phyloP scores from a whole-genome alignment of 805 yeast species.

The Soucietia sequanensis region DNA sequence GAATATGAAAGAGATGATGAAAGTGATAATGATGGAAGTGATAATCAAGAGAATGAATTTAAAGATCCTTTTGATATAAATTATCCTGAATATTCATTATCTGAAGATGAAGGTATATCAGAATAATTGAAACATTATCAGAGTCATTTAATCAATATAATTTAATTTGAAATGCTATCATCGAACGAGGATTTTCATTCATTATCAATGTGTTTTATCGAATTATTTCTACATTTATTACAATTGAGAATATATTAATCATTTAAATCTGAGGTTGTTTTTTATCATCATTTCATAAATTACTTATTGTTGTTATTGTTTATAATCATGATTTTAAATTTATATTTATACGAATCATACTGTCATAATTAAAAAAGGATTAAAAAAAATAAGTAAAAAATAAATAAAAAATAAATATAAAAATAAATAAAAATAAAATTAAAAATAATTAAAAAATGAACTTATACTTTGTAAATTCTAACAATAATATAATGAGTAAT shows the following conservation, averaged over 20 bases:
- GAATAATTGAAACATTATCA: not conserved
- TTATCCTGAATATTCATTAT: not conserved
- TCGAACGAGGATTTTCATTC: not conserved
- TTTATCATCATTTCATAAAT: not conserved
- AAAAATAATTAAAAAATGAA: not conserved
- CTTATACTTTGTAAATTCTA: not conserved
- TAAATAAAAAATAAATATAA: too few species aligned
- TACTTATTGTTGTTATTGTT: not conserved
- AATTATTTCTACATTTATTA: too few species aligned
- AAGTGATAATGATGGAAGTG: not conserved
- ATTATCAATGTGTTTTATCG: not conserved
- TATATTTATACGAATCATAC: not conserved
- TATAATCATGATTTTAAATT: not conserved
- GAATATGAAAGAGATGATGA: not conserved
- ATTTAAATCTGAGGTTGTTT: not conserved
- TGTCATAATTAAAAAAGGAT: too few species aligned
- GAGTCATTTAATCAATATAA: not conserved
- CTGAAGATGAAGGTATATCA: conserved; percentile 2
- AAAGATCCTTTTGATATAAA: conserved; percentile 1
- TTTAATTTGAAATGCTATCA: not conserved
- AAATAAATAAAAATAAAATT: too few species aligned
- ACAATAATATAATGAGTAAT: not conserved
- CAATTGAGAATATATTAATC: not conserved
- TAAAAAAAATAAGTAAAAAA: too few species aligned
- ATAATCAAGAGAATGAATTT: not conserved